Percentiles rank a stretch among this genome's conserved stretches.
phyloP scores from a whole-genome alignment of 2,329 filamentous ascomycete genomes.

The Rugonectria rugulosa region DNA sequence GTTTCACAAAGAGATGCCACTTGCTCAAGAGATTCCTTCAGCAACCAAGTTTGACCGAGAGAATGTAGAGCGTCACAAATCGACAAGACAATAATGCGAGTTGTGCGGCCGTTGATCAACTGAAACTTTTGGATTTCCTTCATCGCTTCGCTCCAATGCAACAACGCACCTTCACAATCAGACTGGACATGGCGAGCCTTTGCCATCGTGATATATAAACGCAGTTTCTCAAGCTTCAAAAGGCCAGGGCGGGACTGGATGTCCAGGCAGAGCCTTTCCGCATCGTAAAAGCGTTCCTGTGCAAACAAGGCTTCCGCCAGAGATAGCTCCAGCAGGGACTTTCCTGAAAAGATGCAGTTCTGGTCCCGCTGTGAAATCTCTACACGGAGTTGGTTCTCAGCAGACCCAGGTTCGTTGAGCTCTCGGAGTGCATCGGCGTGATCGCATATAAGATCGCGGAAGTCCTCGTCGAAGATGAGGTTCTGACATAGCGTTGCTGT shows the following conservation, averaged over 20 bases:
- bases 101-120: background rate
- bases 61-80: background rate
- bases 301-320: conserved; percentile 32
- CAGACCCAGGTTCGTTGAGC: conserved; percentile 24
- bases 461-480: conserved; percentile 30
- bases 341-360: conserved; percentile 22
- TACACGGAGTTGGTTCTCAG: conserved; percentile 24
- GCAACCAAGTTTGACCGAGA: too few relatives aligned
- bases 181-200: conserved; percentile 11
- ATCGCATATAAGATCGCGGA: conserved; percentile 31
- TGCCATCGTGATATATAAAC: conserved; percentile 27
- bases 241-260: conserved; percentile 23
- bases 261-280: conserved; percentile 25
- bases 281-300: conserved; percentile 25
- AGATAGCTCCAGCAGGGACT: conserved; percentile 29
- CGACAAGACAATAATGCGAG: background rate
- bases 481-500: conserved; percentile 12
- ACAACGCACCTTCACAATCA: background rate
- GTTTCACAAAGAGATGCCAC: too few relatives aligned
- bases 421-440: conserved; percentile 32
- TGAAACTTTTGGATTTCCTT: background rate
- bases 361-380: conserved; percentile 24
- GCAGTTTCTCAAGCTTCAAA: conserved; percentile 31
- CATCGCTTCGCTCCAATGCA: background rate
- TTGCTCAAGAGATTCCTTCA: too few relatives aligned